Evolutionary conservation across 805 yeast genomes (phyloP).

Genomic region (Hagleromyces aurorensis): DNA sequence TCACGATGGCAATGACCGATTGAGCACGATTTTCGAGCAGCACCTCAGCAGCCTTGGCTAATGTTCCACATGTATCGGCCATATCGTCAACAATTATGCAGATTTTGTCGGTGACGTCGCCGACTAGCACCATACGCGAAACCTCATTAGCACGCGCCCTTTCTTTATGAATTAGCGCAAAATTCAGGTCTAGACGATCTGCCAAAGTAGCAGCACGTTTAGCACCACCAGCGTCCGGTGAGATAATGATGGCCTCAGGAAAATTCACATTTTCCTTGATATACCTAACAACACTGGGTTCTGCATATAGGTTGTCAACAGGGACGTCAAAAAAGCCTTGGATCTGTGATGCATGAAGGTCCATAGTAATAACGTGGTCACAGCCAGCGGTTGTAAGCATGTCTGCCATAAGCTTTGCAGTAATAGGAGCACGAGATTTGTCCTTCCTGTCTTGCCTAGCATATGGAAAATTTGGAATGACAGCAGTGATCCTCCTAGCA

Average conservation of each 20-base stretch:
- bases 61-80: constrained; percentile 87
- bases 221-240: constrained; percentile 90
- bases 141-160: constrained; percentile 79
- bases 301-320: constrained; percentile 78
- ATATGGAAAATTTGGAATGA: constrained; percentile 75
- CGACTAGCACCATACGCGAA: constrained; percentile 76
- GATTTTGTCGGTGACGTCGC: constrained; percentile 69
- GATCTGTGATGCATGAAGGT: constrained; percentile 80
- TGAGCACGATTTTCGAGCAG: constrained; percentile 60
- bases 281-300: constrained; percentile 71
- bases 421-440: constrained; percentile 76
- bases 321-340: constrained; percentile 82
- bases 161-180: constrained; percentile 80
- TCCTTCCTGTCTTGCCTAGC: constrained; percentile 89
- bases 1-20: constrained; percentile 71
- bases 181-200: constrained; percentile 68
- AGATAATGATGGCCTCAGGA: constrained; percentile 62
- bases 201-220: constrained; percentile 84
- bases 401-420: constrained; percentile 79
- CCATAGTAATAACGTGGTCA: constrained; percentile 82
- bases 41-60: constrained; percentile 75
- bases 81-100: constrained; percentile 80
- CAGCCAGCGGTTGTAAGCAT: constrained; percentile 79
- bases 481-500: constrained; percentile 76
- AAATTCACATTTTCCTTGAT: constrained; percentile 54